These are phyloP conservation scores for Musa beccarii DNA, from an alignment of 176 grass and related monocot species.

Conservation along the genomic window DNA sequence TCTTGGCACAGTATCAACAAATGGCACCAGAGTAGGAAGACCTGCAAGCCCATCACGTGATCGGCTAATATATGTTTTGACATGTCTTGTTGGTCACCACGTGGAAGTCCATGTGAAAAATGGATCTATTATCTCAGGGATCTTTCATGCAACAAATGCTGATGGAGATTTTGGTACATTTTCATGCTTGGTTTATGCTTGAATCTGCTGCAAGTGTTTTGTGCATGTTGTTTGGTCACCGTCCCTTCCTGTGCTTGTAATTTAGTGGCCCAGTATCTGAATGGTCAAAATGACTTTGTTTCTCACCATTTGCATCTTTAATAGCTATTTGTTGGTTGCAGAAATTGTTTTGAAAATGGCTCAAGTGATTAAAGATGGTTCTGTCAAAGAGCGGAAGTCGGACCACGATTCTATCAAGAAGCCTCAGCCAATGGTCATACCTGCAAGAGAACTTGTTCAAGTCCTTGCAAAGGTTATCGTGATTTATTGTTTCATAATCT, in stretches of 20 bases:
- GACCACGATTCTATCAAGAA: slow-evolving; percentile 42
- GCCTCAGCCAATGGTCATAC: slow-evolving; percentile 81
- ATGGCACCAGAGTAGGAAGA: slow-evolving; percentile 48
- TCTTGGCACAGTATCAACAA: slow-evolving; percentile 29
- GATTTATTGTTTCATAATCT: background rate
- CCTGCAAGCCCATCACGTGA: slow-evolving; percentile 43
- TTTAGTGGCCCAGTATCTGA: background rate
- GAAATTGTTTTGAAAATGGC: slow-evolving; percentile 95
- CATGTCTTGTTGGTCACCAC: slow-evolving; percentile 62
- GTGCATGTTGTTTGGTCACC: background rate
- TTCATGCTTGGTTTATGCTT: background rate
- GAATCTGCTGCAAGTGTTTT: slow-evolving; percentile 4
- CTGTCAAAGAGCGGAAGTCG: slow-evolving; percentile 40
- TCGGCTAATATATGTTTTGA: slow-evolving; percentile 65
- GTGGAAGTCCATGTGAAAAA: slow-evolving; percentile 94
- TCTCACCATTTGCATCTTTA: slow-evolving; percentile 7
- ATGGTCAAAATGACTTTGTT: background rate
- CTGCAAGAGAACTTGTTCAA: slow-evolving; percentile 71
- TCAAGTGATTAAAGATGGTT: slow-evolving; percentile 62
- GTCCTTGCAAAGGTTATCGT: slow-evolving; percentile 68
- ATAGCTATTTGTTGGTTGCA: slow-evolving; percentile 29
- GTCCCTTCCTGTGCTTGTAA: background rate
- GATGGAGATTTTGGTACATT: slow-evolving; percentile 80
- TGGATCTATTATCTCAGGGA: slow-evolving; percentile 93
- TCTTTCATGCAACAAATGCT: slow-evolving; percentile 76